Evolutionary conservation across 1,139 yeast genomes (phyloP).

Genomic region (Hemisphaericaspora subhashii): DNA sequence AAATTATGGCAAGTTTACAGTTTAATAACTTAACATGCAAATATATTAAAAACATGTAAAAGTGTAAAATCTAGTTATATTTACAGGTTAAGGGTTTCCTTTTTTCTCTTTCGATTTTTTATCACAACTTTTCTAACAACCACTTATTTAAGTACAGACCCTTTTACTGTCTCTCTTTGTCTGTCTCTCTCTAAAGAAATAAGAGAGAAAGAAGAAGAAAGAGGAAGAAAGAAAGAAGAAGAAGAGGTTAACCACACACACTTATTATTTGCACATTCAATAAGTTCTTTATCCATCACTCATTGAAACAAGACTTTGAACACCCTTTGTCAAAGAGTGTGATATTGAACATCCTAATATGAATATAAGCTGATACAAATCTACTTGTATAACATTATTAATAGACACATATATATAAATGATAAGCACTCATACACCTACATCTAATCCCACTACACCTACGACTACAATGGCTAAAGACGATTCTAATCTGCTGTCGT

Average conservation of each 20-base stretch:
- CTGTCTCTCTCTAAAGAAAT: too few relatives aligned
- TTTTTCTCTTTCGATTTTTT: background rate
- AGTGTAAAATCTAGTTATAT: too few relatives aligned
- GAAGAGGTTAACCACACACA: too few relatives aligned
- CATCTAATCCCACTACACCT: constrained; percentile 1
- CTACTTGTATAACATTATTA: constrained; percentile 1
- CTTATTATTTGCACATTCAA: too few relatives aligned
- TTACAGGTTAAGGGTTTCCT: too few relatives aligned
- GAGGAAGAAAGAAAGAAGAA: too few relatives aligned
- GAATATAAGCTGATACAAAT: background rate
- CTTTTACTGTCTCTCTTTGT: too few relatives aligned
- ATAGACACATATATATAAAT: background rate
- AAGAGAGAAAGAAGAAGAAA: too few relatives aligned
- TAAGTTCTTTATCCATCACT: too few relatives aligned
- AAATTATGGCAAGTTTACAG: too few relatives aligned
- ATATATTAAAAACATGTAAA: too few relatives aligned
- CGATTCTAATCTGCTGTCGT: constrained; percentile 1
- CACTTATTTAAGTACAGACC: background rate
- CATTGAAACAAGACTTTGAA: background rate
- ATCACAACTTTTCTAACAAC: background rate
- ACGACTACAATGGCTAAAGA: constrained; percentile 4
- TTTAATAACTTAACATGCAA: too few relatives aligned
- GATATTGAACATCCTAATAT: background rate
- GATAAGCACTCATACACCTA: constrained; percentile 2
- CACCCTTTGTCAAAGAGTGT: background rate